Evolutionary conservation across 2,329 filamentous ascomycete genomes (phyloP), one percentile per base, ranked within the genome.

Genomic region (Exserohilum turcica): DNA sequence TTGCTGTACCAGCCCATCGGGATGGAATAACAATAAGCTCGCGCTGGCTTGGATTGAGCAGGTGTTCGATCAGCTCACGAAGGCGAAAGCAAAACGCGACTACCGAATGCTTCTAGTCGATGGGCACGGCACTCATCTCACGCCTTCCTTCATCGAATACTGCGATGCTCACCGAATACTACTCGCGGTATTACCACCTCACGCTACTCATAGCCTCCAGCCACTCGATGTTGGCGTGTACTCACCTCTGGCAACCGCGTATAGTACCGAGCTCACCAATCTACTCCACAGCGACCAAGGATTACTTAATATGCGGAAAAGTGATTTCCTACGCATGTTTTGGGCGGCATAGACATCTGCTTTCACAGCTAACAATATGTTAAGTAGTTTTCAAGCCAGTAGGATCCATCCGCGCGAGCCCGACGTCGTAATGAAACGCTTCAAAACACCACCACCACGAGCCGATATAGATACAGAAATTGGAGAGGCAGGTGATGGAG

Each of bases 151-250:
- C 43, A 56, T 60, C 19, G 43, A 58, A 5, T 63, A 55, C 27
- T 60, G 53, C 39, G 33, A 62, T 38, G 10, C 46, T 13, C 45
- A 59, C 16, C 43, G 46, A 39, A 59, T 61, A 36, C 51, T 60
- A 3, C 31, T 33, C 31, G 31, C 31, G 1, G 31, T 33, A 29
- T 43, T 19, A 13, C 32, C 32, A 1, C 32, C 32, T 15, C n/a
- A 35, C 15, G n/a, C n/a, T 15, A 35, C 32, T 15, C n/a, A 35
- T 2, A 35, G n/a, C 18, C 15, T 38, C 5, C 18, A 38, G 36
- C 36, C 18, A 12, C 18, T 38, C 2, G 16, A 38, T 13, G 16
- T 38, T 10, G 16, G n/a, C 2, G n/a, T 38, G 3, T 38, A 18
- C 15, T 21, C 18, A 12, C 36, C 8, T 6, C 36, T 38, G n/a